These are phyloP conservation scores for Xylariaceae sp. DNA, from an alignment of 2,329 filamentous ascomycete genomes.

Conservation along the genomic window DNA sequence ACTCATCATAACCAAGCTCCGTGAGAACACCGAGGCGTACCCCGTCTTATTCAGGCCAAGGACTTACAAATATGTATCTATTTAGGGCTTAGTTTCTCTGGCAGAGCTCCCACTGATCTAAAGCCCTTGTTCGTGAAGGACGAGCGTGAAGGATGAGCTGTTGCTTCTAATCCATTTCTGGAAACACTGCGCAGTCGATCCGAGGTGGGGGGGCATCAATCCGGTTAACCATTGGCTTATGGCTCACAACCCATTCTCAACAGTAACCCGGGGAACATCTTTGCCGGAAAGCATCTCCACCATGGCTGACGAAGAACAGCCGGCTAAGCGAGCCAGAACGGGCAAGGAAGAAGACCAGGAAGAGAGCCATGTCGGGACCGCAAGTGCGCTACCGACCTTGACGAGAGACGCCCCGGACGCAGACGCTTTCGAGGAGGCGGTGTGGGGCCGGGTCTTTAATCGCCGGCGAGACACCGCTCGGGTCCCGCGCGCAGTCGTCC, in stretches of 20 bases:
- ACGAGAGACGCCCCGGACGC: constrained; percentile 7
- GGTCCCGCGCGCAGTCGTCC: constrained; percentile 50
- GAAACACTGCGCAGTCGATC: neutral
- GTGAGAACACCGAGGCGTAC: too few species aligned
- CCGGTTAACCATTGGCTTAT: neutral
- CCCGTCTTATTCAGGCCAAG: too few species aligned
- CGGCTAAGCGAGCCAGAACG: neutral
- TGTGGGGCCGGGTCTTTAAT: constrained; percentile 52
- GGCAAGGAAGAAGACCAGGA: neutral
- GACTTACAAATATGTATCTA: too few species aligned
- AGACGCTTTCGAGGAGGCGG: constrained; percentile 35
- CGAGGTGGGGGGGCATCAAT: neutral
- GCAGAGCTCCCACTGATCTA: too few species aligned
- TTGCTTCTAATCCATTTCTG: too few species aligned
- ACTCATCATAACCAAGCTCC: too few species aligned
- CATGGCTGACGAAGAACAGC: neutral
- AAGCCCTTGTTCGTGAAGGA: too few species aligned
- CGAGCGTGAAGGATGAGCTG: too few species aligned
- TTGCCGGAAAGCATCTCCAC: neutral
- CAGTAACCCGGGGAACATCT: too few species aligned
- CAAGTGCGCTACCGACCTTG: neutral
- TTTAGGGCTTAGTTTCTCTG: too few species aligned
- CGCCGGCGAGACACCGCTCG: constrained; percentile 39
- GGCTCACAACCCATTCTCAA: too few species aligned
- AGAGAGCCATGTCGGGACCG: neutral